Base-by-base conservation (phyloP, 257 asterid genomes). In the Haberlea rhodopensis region DNA sequence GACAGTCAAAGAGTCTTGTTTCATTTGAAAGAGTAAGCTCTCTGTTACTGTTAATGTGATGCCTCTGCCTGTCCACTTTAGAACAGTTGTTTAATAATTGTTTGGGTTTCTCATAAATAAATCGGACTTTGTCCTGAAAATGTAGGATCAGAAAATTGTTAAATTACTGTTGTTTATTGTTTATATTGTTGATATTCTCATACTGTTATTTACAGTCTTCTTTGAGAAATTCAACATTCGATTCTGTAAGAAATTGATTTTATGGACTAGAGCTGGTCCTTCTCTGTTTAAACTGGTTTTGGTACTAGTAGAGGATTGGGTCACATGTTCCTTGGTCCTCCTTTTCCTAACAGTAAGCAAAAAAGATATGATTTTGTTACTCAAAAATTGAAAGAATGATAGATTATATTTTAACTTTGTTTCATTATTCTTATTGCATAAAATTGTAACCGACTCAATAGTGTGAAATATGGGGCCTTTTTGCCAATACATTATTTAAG, bases 1-100 rank as follows among this genome's bases (percentile, higher is more conserved):
- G 97, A 94, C 71, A 90, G 84, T 73, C 75, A 81, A 68, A 84
- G 96, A 71, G 78, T 85, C 61, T 54, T 87, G 72, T 73, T 80
- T 80, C 94, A 78, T 56, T 69, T 94, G 66, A 71, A 89, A 67
- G 75, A 80, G 99, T 94, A 82, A 82, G 94, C 77, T 27, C 23
- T 25, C 63, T 49, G 57, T 71, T 51, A 49, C 59, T 46, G 27
- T 49, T 59, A 49, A 37, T 31, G 49, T 53, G 53, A 24, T 71
- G 68, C 71, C 34, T 62, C 27, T 60, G 59, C 48, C 37, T 70
- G 66, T 71, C 31, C 56, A 43, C 31, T 61, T 57, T 63, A 32
- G 62, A 59, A 49, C 23, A 26, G 28, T 64, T 76, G 63, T 64
- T 64, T 55, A 37, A 67, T 63, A 37, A 71, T 11, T 37, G 40